These are phyloP conservation scores for Pseudocercospora macadamiae DNA, from an alignment of 2,329 filamentous ascomycete species.

Conservation along the genomic window DNA sequence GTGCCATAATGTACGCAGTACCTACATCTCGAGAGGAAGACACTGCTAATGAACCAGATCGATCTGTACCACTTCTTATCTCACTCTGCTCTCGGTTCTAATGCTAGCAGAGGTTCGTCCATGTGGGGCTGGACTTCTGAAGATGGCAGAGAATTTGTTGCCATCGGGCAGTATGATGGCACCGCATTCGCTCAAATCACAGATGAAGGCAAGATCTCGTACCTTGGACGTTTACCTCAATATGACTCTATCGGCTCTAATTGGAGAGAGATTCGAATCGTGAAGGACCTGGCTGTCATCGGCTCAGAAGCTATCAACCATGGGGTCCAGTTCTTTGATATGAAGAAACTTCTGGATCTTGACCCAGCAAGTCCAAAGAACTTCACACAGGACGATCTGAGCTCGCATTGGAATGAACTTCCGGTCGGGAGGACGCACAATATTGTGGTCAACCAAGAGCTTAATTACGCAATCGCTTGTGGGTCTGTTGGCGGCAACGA, in stretches of 20 bases:
- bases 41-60: too few species aligned
- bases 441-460: slow-evolving; percentile 56
- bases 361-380: slow-evolving; percentile 47
- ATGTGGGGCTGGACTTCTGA: slow-evolving; percentile 60
- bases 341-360: slow-evolving; percentile 58
- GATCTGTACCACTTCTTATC: slow-evolving; percentile 61
- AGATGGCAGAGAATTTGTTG: slow-evolving; percentile 57
- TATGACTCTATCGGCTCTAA: slow-evolving; percentile 46
- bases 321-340: slow-evolving; percentile 66
- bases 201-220: slow-evolving; percentile 53
- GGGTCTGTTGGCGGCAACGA: slow-evolving; percentile 24
- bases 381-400: slow-evolving; percentile 42
- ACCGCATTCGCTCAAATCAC: slow-evolving; percentile 59
- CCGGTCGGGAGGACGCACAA: slow-evolving; percentile 48
- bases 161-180: slow-evolving; percentile 59
- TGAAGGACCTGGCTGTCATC: slow-evolving; percentile 48
- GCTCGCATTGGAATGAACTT: slow-evolving; percentile 18
- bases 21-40: too few species aligned
- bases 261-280: slow-evolving; percentile 57
- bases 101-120: slow-evolving; percentile 45
- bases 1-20: too few species aligned
- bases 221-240: slow-evolving; percentile 58
- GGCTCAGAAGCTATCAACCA: slow-evolving; percentile 53
- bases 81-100: slow-evolving; percentile 57
- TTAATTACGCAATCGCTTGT: slow-evolving; percentile 44